These are phyloP conservation scores for Trichoderma parareesei DNA, from an alignment of 495 filamentous ascomycete genomes.

Conservation along the genomic window DNA sequence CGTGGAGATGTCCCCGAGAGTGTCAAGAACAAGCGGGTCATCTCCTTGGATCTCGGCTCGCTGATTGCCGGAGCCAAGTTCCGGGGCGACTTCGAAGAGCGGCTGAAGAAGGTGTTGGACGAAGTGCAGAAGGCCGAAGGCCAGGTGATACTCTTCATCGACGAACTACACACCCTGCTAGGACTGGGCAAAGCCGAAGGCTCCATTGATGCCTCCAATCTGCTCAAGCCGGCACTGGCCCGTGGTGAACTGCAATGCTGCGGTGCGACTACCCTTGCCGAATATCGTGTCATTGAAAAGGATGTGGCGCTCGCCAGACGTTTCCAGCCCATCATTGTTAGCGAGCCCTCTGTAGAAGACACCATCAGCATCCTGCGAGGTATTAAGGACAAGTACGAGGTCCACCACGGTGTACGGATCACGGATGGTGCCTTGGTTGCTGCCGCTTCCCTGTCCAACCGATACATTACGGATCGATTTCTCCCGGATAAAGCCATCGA, in stretches of 20 bases:
- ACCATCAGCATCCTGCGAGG: constrained; percentile 94
- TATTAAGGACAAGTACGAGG: constrained; percentile 94
- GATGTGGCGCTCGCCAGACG: constrained; percentile 86
- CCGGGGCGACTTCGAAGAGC: constrained; percentile 91
- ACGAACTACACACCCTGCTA: constrained; percentile 87
- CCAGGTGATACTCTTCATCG: constrained; percentile 86
- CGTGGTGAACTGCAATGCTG: constrained; percentile 91
- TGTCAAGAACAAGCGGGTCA: constrained; percentile 88
- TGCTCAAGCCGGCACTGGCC: constrained; percentile 89
- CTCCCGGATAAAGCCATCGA: constrained; percentile 96
- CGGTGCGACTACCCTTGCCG: constrained; percentile 85
- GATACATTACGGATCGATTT: constrained; percentile 94
- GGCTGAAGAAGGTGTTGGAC: constrained; percentile 80
- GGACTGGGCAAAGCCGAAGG: constrained; percentile 93
- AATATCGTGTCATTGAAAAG: constrained; percentile 91
- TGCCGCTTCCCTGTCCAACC: constrained; percentile 84
- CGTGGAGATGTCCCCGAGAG: constrained; percentile 91
- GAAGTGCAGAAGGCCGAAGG: constrained; percentile 87
- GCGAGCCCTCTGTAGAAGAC: constrained; percentile 81
- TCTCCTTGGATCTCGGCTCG: constrained; percentile 78
- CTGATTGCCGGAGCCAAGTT: constrained; percentile 96
- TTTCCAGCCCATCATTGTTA: constrained; percentile 88
- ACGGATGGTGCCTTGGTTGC: constrained; percentile 88
- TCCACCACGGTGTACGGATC: constrained; percentile 91
- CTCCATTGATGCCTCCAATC: constrained; percentile 90